Percentiles rank a stretch among this genome's conserved stretches.
These are phyloP conservation scores for Lipomyces lipofer DNA, from an alignment of 805 yeast genomes.

Conservation along the genomic window DNA sequence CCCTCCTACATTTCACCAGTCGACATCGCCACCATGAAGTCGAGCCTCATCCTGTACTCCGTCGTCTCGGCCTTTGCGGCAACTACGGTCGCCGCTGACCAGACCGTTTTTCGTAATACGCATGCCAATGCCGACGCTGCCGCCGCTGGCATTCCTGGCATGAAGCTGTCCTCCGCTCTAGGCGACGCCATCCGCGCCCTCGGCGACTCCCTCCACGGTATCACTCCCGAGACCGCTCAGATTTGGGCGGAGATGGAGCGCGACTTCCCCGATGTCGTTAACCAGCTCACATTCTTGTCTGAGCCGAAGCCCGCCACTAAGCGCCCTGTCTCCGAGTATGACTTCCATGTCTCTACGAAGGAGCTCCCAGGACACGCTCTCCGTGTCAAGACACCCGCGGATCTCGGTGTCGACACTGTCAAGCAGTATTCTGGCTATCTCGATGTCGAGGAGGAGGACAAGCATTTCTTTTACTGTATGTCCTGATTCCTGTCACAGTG, in stretches of 20 bases:
- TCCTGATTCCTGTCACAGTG: background rate
- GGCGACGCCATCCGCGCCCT: constrained; percentile 21
- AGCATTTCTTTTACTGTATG: constrained; percentile 76
- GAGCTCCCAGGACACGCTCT: constrained; percentile 53
- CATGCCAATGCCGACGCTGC: background rate
- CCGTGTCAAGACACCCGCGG: constrained; percentile 65
- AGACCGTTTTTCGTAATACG: constrained; percentile 1
- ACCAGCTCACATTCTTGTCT: constrained; percentile 24
- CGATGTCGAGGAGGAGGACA: constrained; percentile 75
- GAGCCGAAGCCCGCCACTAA: constrained; percentile 33
- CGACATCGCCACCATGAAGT: constrained; percentile 24
- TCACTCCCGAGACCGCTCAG: constrained; percentile 27
- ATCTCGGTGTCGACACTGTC: constrained; percentile 76
- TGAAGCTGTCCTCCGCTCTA: constrained; percentile 27
- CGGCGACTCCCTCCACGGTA: constrained; percentile 24
- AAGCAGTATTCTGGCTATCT: constrained; percentile 75
- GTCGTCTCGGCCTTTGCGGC: constrained; percentile 25
- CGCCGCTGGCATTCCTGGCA: constrained; percentile 2
- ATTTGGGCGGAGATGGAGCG: constrained; percentile 34
- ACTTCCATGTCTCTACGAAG: constrained; percentile 45
- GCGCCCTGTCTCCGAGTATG: constrained; percentile 39
- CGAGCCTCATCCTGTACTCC: constrained; percentile 15
- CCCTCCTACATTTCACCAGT: too few species aligned
- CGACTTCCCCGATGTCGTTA: constrained; percentile 32
- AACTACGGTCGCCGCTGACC: constrained; percentile 11